phyloP scores from a whole-genome alignment of 352 stramenopile genomes.

The Phytophthora citricola region DNA sequence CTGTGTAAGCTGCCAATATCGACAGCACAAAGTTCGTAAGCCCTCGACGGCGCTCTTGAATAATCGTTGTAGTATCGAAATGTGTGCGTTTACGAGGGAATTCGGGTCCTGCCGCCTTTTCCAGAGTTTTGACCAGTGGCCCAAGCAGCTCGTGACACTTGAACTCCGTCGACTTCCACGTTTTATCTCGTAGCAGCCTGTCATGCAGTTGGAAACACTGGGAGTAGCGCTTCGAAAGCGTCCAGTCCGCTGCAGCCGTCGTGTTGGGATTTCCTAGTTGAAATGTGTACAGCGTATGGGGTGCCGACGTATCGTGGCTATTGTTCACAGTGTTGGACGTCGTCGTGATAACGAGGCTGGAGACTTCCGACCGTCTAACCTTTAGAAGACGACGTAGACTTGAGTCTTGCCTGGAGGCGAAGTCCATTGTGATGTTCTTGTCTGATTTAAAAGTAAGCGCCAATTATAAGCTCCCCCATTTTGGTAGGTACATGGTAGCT shows the following conservation, averaged over 20 bases:
- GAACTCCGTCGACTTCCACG: background rate
- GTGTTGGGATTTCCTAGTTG: background rate
- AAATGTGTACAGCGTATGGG: background rate
- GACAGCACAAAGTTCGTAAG: constrained; percentile 1
- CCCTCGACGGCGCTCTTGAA: background rate
- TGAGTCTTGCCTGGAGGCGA: background rate
- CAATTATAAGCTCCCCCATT: too few relatives aligned
- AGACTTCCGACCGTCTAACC: background rate
- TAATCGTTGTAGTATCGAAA: background rate
- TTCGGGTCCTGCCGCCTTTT: background rate
- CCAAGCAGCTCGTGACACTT: background rate
- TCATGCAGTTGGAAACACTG: background rate
- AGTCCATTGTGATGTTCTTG: background rate
- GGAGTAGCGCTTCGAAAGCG: constrained; percentile 1
- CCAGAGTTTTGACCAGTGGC: background rate
- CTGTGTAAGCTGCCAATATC: constrained; percentile 1
- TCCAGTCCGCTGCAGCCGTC: background rate
- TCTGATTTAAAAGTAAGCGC: background rate
- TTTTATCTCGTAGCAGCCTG: background rate
- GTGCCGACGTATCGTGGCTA: background rate
- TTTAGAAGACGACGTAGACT: background rate
- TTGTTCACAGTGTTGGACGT: background rate
- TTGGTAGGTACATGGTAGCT: background rate
- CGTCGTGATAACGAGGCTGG: background rate
- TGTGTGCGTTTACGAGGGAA: background rate